phyloP scores from a whole-genome alignment of 75 land plant species.

The Picea glauca region DNA sequence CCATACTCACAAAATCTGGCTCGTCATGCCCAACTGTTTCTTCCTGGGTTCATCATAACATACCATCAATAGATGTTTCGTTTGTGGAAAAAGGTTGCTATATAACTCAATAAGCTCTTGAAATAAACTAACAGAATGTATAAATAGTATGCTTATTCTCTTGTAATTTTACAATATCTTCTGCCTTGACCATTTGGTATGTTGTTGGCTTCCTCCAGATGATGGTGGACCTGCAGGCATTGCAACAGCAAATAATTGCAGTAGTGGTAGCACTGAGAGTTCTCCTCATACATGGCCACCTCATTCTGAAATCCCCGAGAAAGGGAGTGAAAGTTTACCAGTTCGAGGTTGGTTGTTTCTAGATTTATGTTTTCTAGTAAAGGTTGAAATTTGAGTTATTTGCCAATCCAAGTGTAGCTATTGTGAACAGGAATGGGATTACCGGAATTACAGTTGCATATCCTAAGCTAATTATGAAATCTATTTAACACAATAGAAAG shows the following conservation, averaged over 20 bases:
- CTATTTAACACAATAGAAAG: background rate
- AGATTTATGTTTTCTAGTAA: background rate
- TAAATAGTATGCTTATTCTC: background rate
- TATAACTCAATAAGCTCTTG: background rate
- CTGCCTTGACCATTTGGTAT: background rate
- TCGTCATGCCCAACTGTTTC: constrained; percentile 24
- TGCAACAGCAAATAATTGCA: constrained; percentile 18
- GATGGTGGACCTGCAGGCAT: constrained; percentile 21
- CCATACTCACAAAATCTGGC: constrained; percentile 31
- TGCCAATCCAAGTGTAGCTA: background rate
- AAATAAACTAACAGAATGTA: background rate
- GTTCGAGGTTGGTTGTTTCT: constrained; percentile 31
- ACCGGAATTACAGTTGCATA: background rate
- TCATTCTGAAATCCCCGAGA: constrained; percentile 28
- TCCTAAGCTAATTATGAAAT: background rate
- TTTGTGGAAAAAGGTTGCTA: constrained; percentile 29
- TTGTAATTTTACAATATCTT: background rate
- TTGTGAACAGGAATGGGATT: background rate
- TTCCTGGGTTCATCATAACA: constrained; percentile 35
- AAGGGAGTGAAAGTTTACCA: constrained; percentile 25
- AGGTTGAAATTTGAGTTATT: background rate
- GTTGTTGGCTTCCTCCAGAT: constrained; percentile 9
- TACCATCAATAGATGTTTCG: constrained; percentile 15
- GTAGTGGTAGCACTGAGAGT: constrained; percentile 38
- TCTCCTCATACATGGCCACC: constrained; percentile 30